Conservation (phyloP, 495 filamentous ascomycete species). For the Aspergillus haitiensis region DNA sequence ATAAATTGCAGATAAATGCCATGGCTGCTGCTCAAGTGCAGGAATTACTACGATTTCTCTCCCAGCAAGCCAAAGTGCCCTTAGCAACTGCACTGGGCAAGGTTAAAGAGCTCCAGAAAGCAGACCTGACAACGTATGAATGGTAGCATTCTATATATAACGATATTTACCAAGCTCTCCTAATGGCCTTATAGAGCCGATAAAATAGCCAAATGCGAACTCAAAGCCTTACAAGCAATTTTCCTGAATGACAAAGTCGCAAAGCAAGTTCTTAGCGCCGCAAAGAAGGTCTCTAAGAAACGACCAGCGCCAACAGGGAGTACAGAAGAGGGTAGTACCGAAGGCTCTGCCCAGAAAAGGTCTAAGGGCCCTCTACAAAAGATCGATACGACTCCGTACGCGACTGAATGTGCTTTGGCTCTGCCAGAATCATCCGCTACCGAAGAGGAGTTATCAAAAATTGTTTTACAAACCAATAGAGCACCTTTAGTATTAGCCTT, state of each 20-base stretch:
- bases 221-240: slow-evolving; percentile 55
- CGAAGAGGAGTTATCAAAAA: slow-evolving; percentile 59
- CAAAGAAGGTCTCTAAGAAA: slow-evolving; percentile 68
- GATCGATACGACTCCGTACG: slow-evolving; percentile 49
- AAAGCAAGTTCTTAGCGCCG: slow-evolving; percentile 58
- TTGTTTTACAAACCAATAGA: slow-evolving; percentile 69
- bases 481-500: slow-evolving; percentile 82
- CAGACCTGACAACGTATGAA: slow-evolving; percentile 59
- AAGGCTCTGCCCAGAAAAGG: slow-evolving; percentile 24
- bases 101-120: slow-evolving; percentile 64
- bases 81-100: slow-evolving; percentile 60
- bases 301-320: slow-evolving; percentile 37
- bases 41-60: slow-evolving; percentile 73
- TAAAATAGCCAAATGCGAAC: slow-evolving; percentile 59
- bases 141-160: slow-evolving; percentile 9
- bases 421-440: slow-evolving; percentile 55
- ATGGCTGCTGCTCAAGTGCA: slow-evolving; percentile 55
- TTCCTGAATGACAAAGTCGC: slow-evolving; percentile 70
- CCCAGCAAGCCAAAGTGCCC: slow-evolving; percentile 68
- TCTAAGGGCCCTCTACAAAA: slow-evolving; percentile 16
- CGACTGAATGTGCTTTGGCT: slow-evolving; percentile 63
- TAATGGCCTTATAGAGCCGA: slow-evolving; percentile 46
- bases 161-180: not conserved
- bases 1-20: not conserved
- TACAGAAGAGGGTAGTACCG: slow-evolving; percentile 27